phyloP scores from a whole-genome alignment of 768 basidiomycete species.

The Psilocybe tampanensis region DNA sequence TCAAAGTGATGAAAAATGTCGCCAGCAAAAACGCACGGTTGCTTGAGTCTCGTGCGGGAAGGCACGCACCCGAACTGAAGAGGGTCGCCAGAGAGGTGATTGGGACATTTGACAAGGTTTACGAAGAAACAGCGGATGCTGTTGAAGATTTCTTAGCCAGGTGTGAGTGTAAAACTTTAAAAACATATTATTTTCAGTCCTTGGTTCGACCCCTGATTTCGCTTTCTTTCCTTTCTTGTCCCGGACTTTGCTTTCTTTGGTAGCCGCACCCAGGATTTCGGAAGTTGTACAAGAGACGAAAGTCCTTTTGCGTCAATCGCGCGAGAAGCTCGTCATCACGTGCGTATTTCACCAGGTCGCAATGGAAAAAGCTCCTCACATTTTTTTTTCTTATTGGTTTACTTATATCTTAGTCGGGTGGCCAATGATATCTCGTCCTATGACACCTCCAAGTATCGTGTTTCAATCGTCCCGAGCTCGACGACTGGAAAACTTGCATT shows the following conservation, averaged over 20 bases:
- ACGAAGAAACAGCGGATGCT: constrained; percentile 89
- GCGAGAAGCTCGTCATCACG: constrained; percentile 92
- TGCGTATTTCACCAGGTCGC: constrained; percentile 39
- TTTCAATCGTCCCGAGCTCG: constrained; percentile 57
- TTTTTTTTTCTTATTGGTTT: constrained; percentile 1
- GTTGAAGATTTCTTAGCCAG: constrained; percentile 93
- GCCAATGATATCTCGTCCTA: constrained; percentile 79
- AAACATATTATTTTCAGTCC: neutral
- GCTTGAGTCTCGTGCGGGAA: constrained; percentile 75
- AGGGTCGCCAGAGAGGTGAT: constrained; percentile 85
- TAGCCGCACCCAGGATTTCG: constrained; percentile 86
- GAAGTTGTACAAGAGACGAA: constrained; percentile 95
- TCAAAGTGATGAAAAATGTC: constrained; percentile 96
- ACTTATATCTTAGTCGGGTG: constrained; percentile 59
- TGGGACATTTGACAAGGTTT: constrained; percentile 94
- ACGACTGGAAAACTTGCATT: constrained; percentile 59
- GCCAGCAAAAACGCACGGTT: constrained; percentile 81
- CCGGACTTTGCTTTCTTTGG: constrained; percentile 2
- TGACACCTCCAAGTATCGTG: constrained; percentile 78
- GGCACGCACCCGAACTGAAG: constrained; percentile 81
- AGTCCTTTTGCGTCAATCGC: constrained; percentile 84
- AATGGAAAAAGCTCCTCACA: neutral
- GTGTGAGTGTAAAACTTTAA: constrained; percentile 54
- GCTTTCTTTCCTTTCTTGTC: neutral
- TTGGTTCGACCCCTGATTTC: neutral